These are phyloP conservation scores for Claviceps humidiphila DNA, from an alignment of 2,329 filamentous ascomycete species.

Conservation along the genomic window DNA sequence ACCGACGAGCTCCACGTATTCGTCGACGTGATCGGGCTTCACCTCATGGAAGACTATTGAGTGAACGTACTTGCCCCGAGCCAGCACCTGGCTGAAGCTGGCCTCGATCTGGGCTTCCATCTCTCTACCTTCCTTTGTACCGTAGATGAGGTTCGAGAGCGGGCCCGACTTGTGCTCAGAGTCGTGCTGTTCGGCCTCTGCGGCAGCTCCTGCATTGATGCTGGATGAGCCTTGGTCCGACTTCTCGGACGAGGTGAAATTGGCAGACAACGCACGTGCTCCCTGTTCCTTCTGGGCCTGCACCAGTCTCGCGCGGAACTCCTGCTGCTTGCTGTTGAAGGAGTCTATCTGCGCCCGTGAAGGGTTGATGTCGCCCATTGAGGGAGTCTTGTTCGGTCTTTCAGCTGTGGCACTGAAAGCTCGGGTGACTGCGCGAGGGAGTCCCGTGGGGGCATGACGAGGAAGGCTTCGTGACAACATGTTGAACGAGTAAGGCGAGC, in stretches of 20 bases:
- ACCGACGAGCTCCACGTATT: conserved; percentile 83
- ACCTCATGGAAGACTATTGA: conserved; percentile 95
- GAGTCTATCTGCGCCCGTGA: conserved; percentile 51
- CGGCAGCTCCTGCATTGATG: conserved; percentile 26
- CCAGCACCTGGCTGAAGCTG: conserved; percentile 88
- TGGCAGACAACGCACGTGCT: conserved; percentile 56
- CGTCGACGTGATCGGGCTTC: conserved; percentile 87
- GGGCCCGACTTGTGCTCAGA: conserved; percentile 55
- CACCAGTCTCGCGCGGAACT: conserved; percentile 72
- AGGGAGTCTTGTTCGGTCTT: conserved; percentile 44
- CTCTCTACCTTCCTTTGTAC: conserved; percentile 87
- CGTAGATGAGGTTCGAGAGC: conserved; percentile 84
- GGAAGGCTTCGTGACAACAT: conserved; percentile 9
- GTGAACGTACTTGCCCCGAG: conserved; percentile 95
- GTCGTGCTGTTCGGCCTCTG: conserved; percentile 43
- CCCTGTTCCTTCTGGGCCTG: conserved; percentile 68
- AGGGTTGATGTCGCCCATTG: conserved; percentile 68
- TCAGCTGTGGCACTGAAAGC: conserved; percentile 43
- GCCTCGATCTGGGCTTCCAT: conserved; percentile 92
- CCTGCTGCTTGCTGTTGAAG: conserved; percentile 74
- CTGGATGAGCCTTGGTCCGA: conserved; percentile 25
- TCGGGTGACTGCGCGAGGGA: conserved; percentile 36
- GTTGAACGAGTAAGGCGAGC: conserved; percentile 3
- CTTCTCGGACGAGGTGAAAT: conserved; percentile 27
- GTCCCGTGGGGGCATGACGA: conserved; percentile 30